Percentiles rank a stretch among this genome's conserved stretches.
phyloP scores from a whole-genome alignment of 768 basidiomycete genomes.

The Rhodotorula toruloides region DNA sequence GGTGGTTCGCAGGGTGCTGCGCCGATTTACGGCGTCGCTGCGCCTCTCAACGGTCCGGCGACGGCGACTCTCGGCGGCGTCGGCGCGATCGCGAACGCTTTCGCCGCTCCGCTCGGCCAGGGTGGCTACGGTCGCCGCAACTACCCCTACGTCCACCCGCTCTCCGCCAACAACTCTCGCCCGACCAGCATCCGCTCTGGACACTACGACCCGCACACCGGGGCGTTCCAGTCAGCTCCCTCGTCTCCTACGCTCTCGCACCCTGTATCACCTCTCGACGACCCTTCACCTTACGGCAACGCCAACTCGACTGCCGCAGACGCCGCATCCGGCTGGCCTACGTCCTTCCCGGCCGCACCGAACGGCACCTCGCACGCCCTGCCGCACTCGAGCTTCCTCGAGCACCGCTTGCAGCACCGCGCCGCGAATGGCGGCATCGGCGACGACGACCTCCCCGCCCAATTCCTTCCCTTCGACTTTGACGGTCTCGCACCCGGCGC shows the following conservation, averaged over 20 bases:
- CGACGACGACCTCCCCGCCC: constrained; percentile 22
- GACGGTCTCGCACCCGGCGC: constrained; percentile 14
- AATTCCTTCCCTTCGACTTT: constrained; percentile 37
- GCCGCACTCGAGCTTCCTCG: constrained; percentile 34
- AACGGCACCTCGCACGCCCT: constrained; percentile 2
- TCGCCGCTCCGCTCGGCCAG: constrained; percentile 33
- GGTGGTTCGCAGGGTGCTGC: too few relatives aligned
- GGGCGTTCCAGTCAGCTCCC: constrained; percentile 31
- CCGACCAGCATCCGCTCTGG: constrained; percentile 33
- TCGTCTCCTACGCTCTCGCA: constrained; percentile 25
- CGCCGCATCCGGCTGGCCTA: constrained; percentile 15
- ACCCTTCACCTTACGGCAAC: not conserved
- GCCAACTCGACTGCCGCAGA: not conserved
- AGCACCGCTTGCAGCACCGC: constrained; percentile 37
- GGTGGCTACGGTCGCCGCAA: constrained; percentile 40
- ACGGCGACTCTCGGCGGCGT: constrained; percentile 34
- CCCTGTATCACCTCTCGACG: constrained; percentile 27
- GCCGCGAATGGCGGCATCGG: constrained; percentile 13
- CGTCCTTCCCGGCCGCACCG: constrained; percentile 10
- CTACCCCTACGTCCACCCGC: constrained; percentile 41
- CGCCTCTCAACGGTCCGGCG: constrained; percentile 42
- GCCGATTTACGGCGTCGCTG: constrained; percentile 53
- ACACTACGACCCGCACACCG: constrained; percentile 31
- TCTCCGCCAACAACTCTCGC: constrained; percentile 31
- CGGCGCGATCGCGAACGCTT: constrained; percentile 40